These are phyloP conservation scores for Arachis stenosperma DNA, from an alignment of 306 rosid genomes.

Conservation along the genomic window DNA sequence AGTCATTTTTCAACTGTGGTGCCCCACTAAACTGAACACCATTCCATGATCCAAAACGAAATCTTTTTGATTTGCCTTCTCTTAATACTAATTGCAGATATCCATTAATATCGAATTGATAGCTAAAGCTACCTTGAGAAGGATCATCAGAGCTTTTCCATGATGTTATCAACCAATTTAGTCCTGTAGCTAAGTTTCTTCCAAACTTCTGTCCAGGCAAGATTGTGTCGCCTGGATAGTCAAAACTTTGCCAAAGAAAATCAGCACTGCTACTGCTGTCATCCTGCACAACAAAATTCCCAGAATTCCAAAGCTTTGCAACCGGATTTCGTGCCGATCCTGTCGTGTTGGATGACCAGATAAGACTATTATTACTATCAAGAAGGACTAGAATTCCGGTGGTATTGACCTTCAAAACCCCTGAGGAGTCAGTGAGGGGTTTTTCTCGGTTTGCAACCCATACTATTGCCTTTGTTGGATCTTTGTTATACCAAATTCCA, in stretches of 20 bases:
- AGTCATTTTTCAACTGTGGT: neutral
- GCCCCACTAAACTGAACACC: neutral
- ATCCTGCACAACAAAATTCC: no score
- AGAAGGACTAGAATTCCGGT: neutral
- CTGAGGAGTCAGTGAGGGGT: neutral
- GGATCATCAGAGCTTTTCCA: neutral
- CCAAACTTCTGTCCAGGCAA: no score
- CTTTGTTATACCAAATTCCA: neutral
- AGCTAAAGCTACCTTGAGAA: neutral
- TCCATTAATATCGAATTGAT: neutral
- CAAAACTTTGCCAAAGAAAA: no score
- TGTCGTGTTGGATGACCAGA: no score
- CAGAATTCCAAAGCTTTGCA: no score
- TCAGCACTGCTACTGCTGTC: no score
- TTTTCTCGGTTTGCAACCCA: neutral
- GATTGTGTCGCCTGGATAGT: no score
- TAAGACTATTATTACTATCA: no score
- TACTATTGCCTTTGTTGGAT: neutral
- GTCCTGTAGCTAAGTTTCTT: neutral
- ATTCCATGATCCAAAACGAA: neutral
- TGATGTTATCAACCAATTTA: neutral
- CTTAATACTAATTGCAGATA: neutral
- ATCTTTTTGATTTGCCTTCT: neutral
- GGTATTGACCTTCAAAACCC: neutral
- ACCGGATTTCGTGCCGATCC: no score